These are phyloP conservation scores for Flaveria trinervia DNA, from an alignment of 129 eudicot species.

Conservation along the genomic window DNA sequence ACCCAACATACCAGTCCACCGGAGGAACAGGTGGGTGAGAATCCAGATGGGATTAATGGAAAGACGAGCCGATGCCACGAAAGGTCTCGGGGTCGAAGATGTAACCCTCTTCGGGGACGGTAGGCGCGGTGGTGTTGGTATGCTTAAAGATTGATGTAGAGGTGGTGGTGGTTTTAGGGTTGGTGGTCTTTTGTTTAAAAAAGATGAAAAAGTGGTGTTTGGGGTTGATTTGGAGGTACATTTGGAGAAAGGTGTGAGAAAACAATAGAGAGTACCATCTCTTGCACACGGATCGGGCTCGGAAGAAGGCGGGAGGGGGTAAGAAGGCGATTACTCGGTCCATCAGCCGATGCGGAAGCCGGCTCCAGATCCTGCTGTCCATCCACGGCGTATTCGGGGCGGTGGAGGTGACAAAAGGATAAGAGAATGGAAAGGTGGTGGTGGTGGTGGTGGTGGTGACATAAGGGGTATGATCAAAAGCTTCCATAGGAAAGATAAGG, in stretches of 20 bases:
- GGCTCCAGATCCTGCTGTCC: constrained; percentile 88
- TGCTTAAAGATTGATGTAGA: constrained; percentile 14
- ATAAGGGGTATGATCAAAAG: constrained; percentile 52
- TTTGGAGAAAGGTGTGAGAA: constrained; percentile 60
- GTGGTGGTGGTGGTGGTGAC: constrained; percentile 27
- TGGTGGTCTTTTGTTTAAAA: constrained; percentile 59
- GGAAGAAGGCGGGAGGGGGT: constrained; percentile 83
- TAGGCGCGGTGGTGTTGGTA: neutral
- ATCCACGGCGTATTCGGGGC: constrained; percentile 52
- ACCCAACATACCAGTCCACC: constrained; percentile 86
- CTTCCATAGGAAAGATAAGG: constrained; percentile 53
- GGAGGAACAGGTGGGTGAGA: constrained; percentile 70
- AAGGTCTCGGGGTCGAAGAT: constrained; percentile 68
- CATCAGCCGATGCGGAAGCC: constrained; percentile 65
- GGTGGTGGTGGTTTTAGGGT: constrained; percentile 35
- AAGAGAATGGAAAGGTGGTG: constrained; percentile 49
- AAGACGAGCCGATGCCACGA: constrained; percentile 63
- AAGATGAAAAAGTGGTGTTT: constrained; percentile 68
- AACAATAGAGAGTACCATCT: constrained; percentile 82
- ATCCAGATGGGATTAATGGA: constrained; percentile 71
- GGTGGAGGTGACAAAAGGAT: constrained; percentile 22
- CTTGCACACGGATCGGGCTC: constrained; percentile 81
- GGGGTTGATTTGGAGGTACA: constrained; percentile 71
- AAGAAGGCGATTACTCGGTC: constrained; percentile 82
- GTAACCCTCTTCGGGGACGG: constrained; percentile 48